Conservation (phyloP, 805 yeast species). For the Tetrapisispora arboricola region DNA sequence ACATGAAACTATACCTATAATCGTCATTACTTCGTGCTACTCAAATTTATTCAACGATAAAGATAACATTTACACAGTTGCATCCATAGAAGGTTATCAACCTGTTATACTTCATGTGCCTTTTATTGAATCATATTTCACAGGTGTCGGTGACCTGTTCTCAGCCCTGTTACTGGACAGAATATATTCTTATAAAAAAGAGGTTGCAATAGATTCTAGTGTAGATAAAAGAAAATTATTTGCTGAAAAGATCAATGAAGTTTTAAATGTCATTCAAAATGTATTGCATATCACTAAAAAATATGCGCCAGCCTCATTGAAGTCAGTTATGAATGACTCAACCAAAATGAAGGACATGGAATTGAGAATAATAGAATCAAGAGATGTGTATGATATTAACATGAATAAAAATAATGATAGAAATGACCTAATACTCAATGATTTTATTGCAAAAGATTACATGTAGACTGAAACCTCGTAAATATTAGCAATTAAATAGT, state of each 20-base stretch:
- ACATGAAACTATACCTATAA: conserved; percentile 30
- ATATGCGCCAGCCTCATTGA: conserved; percentile 15
- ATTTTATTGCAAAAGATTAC: conserved; percentile 4
- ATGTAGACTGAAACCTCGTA: neutral
- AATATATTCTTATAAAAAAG: conserved; percentile 27
- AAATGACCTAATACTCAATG: neutral
- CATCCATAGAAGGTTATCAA: conserved; percentile 28
- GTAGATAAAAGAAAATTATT: conserved; percentile 5
- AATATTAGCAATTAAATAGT: too few species aligned
- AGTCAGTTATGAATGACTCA: conserved; percentile 44
- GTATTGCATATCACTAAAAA: conserved; percentile 20
- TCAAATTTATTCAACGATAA: conserved; percentile 18
- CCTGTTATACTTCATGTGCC: conserved; percentile 38
- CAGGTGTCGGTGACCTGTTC: conserved; percentile 92
- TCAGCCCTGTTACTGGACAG: conserved; percentile 69
- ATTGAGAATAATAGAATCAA: conserved; percentile 53
- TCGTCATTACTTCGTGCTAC: conserved; percentile 21
- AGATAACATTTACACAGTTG: conserved; percentile 34
- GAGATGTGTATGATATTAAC: conserved; percentile 27
- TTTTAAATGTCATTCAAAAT: conserved; percentile 25
- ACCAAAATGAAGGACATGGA: conserved; percentile 62
- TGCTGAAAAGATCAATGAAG: conserved; percentile 23
- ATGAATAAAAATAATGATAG: neutral
- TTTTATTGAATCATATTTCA: conserved; percentile 67
- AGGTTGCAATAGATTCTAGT: neutral